Conservation (phyloP, 805 yeast species). For the Wickerhamomyces subpelliculosus region DNA sequence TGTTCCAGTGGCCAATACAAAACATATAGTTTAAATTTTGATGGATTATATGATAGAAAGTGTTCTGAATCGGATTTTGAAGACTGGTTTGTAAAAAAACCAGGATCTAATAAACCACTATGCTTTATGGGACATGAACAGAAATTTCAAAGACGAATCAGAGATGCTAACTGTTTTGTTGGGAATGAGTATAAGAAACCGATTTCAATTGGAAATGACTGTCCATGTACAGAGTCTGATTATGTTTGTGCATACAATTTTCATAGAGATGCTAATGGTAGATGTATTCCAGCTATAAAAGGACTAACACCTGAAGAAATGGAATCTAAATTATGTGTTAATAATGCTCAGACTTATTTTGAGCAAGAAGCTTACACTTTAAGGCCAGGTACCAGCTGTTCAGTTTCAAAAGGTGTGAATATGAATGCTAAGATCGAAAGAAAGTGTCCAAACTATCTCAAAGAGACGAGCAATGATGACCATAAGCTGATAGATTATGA, state of each 20-base stretch:
- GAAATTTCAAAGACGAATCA: constrained; percentile 56
- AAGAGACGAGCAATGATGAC: constrained; percentile 10
- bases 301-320: constrained; percentile 16
- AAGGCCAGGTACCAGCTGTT: constrained; percentile 41
- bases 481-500: constrained; percentile 18
- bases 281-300: constrained; percentile 39
- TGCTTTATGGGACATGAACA: constrained; percentile 71
- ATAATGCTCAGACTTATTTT: constrained; percentile 12
- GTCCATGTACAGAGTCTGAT: constrained; percentile 60
- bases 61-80: constrained; percentile 51
- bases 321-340: constrained; percentile 24
- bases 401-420: constrained; percentile 20
- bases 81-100: constrained; percentile 46
- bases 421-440: constrained; percentile 10
- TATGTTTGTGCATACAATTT: constrained; percentile 64
- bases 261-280: constrained; percentile 26
- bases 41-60: constrained; percentile 41
- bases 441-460: constrained; percentile 11
- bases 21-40: constrained; percentile 42
- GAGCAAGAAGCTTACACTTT: constrained; percentile 32
- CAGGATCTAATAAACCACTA: constrained; percentile 20
- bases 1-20: constrained; percentile 13
- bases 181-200: constrained; percentile 31
- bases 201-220: constrained; percentile 40
- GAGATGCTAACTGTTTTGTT: constrained; percentile 51